Evolutionary conservation across 2,329 filamentous ascomycete species (phyloP).

Genomic region (Rachicladosporium sp.): DNA sequence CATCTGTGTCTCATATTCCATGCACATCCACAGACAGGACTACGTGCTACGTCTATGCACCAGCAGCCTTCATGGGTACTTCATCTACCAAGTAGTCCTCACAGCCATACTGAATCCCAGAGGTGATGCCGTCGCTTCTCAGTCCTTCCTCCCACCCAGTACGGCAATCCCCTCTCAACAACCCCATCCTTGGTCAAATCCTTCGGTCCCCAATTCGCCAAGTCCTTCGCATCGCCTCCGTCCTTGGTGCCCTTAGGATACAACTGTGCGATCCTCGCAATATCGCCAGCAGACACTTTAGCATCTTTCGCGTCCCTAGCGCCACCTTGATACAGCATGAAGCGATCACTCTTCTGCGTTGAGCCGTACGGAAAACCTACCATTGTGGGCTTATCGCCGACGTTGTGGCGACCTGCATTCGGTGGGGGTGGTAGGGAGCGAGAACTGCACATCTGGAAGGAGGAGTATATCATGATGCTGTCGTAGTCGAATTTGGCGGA

Average conservation of each 20-base stretch:
- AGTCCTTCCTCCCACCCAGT: too few relatives aligned
- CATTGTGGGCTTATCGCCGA: background rate
- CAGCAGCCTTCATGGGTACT: too few relatives aligned
- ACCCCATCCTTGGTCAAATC: too few relatives aligned
- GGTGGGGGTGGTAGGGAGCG: background rate
- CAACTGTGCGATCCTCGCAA: slow-evolving; percentile 4
- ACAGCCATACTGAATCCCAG: too few relatives aligned
- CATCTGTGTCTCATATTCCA: too few relatives aligned
- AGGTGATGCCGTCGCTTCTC: too few relatives aligned
- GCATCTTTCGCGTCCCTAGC: background rate
- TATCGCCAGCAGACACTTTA: slow-evolving; percentile 1
- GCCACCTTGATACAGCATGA: slow-evolving; percentile 2
- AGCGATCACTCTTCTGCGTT: too few relatives aligned
- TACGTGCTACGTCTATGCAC: too few relatives aligned
- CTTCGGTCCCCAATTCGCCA: background rate
- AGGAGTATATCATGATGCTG: slow-evolving; percentile 6
- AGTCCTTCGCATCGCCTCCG: background rate
- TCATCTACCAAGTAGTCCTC: too few relatives aligned
- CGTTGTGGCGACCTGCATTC: background rate
- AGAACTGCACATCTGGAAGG: background rate
- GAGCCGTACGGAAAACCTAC: too few relatives aligned
- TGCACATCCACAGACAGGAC: too few relatives aligned
- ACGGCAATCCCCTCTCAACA: too few relatives aligned
- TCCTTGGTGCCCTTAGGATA: slow-evolving; percentile 1
- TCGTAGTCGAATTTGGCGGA: slow-evolving; percentile 3